Conservation (phyloP, 108 stramenopile genomes). For the Aureococcus anophagefferens region DNA sequence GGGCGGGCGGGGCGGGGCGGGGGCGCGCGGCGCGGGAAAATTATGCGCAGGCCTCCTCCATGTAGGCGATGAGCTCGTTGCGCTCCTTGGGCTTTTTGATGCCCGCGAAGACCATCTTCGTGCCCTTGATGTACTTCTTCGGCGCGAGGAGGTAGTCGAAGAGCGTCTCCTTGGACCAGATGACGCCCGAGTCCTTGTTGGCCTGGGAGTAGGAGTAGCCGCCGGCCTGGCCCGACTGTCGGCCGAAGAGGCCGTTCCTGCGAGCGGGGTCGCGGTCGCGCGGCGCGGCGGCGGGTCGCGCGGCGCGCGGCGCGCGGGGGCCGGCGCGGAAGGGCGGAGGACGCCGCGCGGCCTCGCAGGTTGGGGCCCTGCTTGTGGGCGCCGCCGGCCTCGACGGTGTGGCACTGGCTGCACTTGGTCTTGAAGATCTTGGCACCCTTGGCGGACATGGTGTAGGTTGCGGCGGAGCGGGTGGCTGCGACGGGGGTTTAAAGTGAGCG, state of each 20-base stretch:
- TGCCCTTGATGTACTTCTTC: conserved; percentile 99
- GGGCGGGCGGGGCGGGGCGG: too few species aligned
- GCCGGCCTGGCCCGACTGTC: conserved; percentile 86
- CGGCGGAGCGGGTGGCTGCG: too few species aligned
- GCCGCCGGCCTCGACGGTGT: conserved; percentile 94
- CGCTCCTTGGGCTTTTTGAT: conserved; percentile 93
- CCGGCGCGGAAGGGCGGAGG: too few species aligned
- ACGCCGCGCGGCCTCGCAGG: conserved; percentile 93
- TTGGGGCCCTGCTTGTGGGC: conserved; percentile 99
- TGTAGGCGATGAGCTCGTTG: conserved; percentile 96
- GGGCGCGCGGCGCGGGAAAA: too few species aligned
- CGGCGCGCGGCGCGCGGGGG: too few species aligned
- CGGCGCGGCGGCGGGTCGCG: too few species aligned
- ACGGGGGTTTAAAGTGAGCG: too few species aligned
- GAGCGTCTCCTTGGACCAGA: conserved; percentile 88
- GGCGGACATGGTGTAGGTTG: too few species aligned
- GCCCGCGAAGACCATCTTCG: conserved; percentile 91
- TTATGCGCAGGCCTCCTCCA: conserved; percentile 66
- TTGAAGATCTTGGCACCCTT: conserved; percentile 42
- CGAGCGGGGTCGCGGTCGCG: too few species aligned
- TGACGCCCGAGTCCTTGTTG: conserved; percentile 93
- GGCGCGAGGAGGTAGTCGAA: conserved; percentile 95
- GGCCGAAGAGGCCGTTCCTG: conserved; percentile 98
- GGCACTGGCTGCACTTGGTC: conserved; percentile 71
- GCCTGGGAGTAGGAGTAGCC: conserved; percentile 93